Evolutionary conservation across 768 basidiomycete genomes (phyloP).

Genomic region (Boletus coccyginus): DNA sequence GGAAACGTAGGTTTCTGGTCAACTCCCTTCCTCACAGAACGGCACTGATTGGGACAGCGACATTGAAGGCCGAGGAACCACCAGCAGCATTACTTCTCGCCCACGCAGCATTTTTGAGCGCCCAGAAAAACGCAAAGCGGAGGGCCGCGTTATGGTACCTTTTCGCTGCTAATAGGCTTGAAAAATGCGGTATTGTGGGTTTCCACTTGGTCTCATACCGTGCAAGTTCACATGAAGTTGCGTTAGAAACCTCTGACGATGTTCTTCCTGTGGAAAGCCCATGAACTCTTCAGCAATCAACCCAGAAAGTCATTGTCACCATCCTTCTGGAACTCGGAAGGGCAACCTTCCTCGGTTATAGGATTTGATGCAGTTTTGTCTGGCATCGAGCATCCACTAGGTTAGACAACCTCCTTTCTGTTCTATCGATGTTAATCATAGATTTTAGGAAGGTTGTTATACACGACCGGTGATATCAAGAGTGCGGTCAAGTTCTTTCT

Average conservation of each 20-base stretch:
- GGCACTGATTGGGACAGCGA: conserved; percentile 28
- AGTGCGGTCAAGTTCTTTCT: conserved; percentile 80
- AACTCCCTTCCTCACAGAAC: neutral
- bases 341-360: conserved; percentile 36
- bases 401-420: conserved; percentile 34
- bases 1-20: conserved; percentile 56
- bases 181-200: conserved; percentile 83
- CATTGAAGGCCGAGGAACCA: conserved; percentile 73
- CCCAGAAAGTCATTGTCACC: conserved; percentile 65
- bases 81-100: conserved; percentile 76
- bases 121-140: conserved; percentile 52
- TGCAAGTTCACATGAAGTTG: neutral
- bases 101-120: conserved; percentile 73
- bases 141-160: conserved; percentile 80
- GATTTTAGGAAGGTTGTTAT: conserved; percentile 71
- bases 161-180: conserved; percentile 69
- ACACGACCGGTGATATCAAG: conserved; percentile 82
- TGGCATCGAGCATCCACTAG: conserved; percentile 78
- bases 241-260: conserved; percentile 80
- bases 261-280: conserved; percentile 74
- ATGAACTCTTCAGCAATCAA: conserved; percentile 52
- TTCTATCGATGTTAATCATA: conserved; percentile 7
- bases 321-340: conserved; percentile 79
- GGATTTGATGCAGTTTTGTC: conserved; percentile 65
- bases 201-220: conserved; percentile 2